Percentiles rank a stretch among this genome's conserved stretches.
Evolutionary conservation across 805 yeast species (phyloP).

Genomic region (Ogataea degrootiae): DNA sequence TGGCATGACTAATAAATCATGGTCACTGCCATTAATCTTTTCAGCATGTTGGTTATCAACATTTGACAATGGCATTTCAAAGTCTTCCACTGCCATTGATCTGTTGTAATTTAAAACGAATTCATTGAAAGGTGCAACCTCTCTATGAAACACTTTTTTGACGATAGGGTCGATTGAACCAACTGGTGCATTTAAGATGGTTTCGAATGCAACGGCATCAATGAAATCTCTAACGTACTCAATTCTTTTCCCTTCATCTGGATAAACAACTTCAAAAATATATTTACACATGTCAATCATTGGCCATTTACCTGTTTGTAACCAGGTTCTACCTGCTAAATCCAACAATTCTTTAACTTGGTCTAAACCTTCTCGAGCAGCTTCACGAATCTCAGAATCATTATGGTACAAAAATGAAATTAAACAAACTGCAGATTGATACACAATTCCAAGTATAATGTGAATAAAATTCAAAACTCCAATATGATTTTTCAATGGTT

Average conservation of each 20-base stretch:
- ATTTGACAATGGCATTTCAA: too few species aligned
- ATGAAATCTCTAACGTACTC: neutral
- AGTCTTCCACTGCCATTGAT: too few species aligned
- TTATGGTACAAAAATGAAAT: conserved; percentile 1
- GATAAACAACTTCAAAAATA: conserved; percentile 1
- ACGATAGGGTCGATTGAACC: neutral
- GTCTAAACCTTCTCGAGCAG: neutral
- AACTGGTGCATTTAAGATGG: neutral
- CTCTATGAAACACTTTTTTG: neutral
- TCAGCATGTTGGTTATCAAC: too few species aligned
- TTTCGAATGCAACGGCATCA: neutral
- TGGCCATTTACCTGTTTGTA: neutral
- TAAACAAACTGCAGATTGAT: neutral
- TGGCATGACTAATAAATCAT: too few species aligned
- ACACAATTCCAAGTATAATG: neutral
- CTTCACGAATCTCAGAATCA: neutral
- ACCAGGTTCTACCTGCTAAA: neutral
- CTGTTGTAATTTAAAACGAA: too few species aligned
- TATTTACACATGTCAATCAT: neutral
- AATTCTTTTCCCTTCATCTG: neutral
- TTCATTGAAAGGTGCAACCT: neutral
- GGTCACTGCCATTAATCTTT: too few species aligned
- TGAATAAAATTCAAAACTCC: neutral
- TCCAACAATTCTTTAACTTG: neutral
- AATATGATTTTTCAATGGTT: neutral